A percentile compares a stretch with the other conserved stretches of the same genome.
These are phyloP conservation scores for Carallia brachiata DNA, from an alignment of 345 rosid species.

Conservation along the genomic window DNA sequence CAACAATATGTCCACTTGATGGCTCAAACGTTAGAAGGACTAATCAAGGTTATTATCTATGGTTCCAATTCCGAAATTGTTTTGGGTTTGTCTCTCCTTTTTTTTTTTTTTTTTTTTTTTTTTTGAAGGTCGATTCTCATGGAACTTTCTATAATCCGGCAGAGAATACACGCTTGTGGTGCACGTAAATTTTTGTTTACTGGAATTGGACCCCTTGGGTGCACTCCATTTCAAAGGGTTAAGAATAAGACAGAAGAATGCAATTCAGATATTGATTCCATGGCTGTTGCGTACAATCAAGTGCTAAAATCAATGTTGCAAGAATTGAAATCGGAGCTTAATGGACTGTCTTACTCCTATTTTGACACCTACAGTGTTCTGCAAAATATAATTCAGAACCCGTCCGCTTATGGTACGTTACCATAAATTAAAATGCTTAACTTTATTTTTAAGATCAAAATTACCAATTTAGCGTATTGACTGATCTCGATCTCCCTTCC, in stretches of 20 bases:
- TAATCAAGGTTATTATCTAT: constrained; percentile 49
- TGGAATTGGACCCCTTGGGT: constrained; percentile 56
- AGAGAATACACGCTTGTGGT: constrained; percentile 43
- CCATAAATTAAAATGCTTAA: neutral
- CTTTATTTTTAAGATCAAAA: too few relatives aligned
- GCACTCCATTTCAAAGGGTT: constrained; percentile 48
- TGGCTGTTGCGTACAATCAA: constrained; percentile 45
- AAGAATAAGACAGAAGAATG: constrained; percentile 43
- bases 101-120: neutral
- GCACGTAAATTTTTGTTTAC: constrained; percentile 52
- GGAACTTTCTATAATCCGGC: neutral
- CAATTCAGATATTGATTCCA: constrained; percentile 37
- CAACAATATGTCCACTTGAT: constrained; percentile 42
- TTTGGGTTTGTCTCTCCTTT: neutral
- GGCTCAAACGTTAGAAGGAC: constrained; percentile 47
- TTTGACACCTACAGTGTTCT: constrained; percentile 47
- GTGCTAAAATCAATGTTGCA: constrained; percentile 39
- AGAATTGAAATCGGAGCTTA: constrained; percentile 37
- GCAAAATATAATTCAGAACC: constrained; percentile 40
- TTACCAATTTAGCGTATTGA: too few relatives aligned
- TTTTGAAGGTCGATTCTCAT: neutral
- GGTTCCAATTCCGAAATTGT: neutral
- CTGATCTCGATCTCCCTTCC: too few relatives aligned
- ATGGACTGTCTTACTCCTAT: constrained; percentile 47
- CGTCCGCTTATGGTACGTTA: constrained; percentile 45